Evolutionary conservation across 2,329 filamentous ascomycete species (phyloP).

Genomic region (Celoporthe dispersa): DNA sequence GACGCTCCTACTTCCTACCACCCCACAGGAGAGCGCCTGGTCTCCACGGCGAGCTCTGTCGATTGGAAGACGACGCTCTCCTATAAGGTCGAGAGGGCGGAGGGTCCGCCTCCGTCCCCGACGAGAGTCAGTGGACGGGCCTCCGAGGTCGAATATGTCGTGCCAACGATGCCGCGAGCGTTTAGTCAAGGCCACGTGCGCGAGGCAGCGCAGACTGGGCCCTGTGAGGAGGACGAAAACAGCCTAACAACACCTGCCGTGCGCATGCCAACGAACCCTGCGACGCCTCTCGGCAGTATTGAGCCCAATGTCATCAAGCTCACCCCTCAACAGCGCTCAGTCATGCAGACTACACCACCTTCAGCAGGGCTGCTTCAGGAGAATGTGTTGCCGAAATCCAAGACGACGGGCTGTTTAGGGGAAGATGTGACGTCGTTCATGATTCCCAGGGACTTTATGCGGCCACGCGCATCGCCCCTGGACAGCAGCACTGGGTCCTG

Average conservation of each 20-base stretch:
- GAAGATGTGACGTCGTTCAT: background rate
- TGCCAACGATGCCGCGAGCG: slow-evolving; percentile 34
- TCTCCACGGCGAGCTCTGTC: slow-evolving; percentile 50
- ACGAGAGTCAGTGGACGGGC: slow-evolving; percentile 35
- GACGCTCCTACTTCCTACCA: slow-evolving; percentile 38
- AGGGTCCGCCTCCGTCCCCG: slow-evolving; percentile 32
- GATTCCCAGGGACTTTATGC: background rate
- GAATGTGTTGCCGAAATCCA: slow-evolving; percentile 15
- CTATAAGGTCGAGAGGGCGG: slow-evolving; percentile 43
- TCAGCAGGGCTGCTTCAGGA: slow-evolving; percentile 23
- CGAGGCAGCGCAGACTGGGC: slow-evolving; percentile 44
- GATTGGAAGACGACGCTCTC: slow-evolving; percentile 49
- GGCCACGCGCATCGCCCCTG: slow-evolving; percentile 6
- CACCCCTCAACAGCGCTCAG: slow-evolving; percentile 30
- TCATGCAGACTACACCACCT: slow-evolving; percentile 31
- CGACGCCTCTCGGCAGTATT: slow-evolving; percentile 30
- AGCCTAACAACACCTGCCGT: slow-evolving; percentile 27
- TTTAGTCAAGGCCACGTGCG: slow-evolving; percentile 39
- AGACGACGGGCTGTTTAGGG: background rate
- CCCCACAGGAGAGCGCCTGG: slow-evolving; percentile 40
- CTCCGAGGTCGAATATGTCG: slow-evolving; percentile 34
- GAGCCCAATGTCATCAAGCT: slow-evolving; percentile 35
- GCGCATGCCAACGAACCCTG: slow-evolving; percentile 30
- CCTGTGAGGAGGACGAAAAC: slow-evolving; percentile 36
- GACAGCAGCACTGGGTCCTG: background rate